phyloP scores from a whole-genome alignment of 192 early-diverging fungal species.

The Backusella westeae region DNA sequence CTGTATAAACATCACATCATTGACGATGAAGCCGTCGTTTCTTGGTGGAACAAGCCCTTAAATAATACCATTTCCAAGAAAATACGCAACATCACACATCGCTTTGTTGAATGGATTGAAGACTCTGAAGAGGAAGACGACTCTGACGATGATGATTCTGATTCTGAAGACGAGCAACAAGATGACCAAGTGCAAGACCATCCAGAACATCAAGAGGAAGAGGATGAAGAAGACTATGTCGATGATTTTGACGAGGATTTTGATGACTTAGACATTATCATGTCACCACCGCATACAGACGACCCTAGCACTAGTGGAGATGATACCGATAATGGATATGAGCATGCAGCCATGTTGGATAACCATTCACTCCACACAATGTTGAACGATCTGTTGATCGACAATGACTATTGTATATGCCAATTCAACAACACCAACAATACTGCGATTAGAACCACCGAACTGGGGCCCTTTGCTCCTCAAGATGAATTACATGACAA shows the following conservation, averaged over 20 bases:
- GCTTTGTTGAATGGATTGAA: constrained; percentile 43
- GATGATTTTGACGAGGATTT: neutral
- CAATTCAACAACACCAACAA: neutral
- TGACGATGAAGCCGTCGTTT: constrained; percentile 39
- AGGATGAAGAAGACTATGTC: neutral
- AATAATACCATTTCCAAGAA: constrained; percentile 18
- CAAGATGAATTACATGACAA: neutral
- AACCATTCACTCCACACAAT: neutral
- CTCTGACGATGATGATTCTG: neutral
- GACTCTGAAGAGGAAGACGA: constrained; percentile 22
- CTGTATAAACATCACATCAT: constrained; percentile 48
- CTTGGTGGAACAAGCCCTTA: constrained; percentile 41
- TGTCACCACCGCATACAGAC: neutral
- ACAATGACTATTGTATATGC: constrained; percentile 11
- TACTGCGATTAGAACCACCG: neutral
- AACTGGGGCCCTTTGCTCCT: neutral
- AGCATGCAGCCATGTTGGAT: neutral
- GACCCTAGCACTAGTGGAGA: neutral
- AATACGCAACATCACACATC: constrained; percentile 23
- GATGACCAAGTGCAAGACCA: neutral
- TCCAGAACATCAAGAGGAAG: neutral
- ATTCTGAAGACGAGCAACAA: neutral
- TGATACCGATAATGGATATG: neutral
- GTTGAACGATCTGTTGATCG: neutral
- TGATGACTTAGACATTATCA: constrained; percentile 6